Conservation (phyloP, 345 rosid species). For the Mangifera indica region DNA sequence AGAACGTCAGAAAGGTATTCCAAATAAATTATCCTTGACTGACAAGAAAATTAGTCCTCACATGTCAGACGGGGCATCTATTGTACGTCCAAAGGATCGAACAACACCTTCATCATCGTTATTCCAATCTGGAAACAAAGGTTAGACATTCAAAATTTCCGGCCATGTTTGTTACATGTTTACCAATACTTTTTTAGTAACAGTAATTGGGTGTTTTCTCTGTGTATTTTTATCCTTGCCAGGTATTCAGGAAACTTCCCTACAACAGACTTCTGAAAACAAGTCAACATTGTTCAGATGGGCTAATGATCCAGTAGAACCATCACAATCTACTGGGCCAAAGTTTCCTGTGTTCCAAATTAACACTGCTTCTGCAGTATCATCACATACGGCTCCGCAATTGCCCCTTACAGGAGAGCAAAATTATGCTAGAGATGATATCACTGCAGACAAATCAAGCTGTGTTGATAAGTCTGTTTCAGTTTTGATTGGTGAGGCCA, state of each 20-base stretch:
- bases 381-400: slow-evolving; percentile 39
- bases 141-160: slow-evolving; percentile 39
- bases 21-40: slow-evolving; percentile 35
- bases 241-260: slow-evolving; percentile 39
- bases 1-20: slow-evolving; percentile 48
- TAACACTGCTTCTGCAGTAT: slow-evolving; percentile 27
- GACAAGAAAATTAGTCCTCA: slow-evolving; percentile 39
- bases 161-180: not conserved
- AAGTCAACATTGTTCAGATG: slow-evolving; percentile 39
- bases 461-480: slow-evolving; percentile 34
- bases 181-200: not conserved
- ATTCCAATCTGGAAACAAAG: slow-evolving; percentile 38
- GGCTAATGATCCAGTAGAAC: slow-evolving; percentile 31
- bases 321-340: slow-evolving; percentile 28
- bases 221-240: slow-evolving; percentile 27
- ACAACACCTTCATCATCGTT: slow-evolving; percentile 41
- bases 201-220: slow-evolving; percentile 20
- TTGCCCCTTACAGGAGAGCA: slow-evolving; percentile 26
- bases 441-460: slow-evolving; percentile 30
- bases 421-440: slow-evolving; percentile 27
- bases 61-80: slow-evolving; percentile 31
- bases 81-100: slow-evolving; percentile 40
- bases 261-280: slow-evolving; percentile 37
- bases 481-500: slow-evolving; percentile 32
- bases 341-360: slow-evolving; percentile 36